Evolutionary conservation across 2,329 filamentous ascomycete species (phyloP).

Genomic region (Xylariaceae sp.): DNA sequence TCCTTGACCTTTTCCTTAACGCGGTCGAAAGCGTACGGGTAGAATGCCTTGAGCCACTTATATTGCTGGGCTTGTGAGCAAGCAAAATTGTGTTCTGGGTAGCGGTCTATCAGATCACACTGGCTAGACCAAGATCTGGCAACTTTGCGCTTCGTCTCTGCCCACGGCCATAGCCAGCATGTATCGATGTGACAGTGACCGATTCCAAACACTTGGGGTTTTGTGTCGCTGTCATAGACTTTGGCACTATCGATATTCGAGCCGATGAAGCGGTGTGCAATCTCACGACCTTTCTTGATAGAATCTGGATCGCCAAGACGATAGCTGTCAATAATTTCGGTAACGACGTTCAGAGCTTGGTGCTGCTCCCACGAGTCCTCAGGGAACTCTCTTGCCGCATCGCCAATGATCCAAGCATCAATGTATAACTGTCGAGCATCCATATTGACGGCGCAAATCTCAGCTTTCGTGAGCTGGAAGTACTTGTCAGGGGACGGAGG

Average conservation of each 20-base stretch:
- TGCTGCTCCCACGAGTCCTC: slow-evolving; percentile 85
- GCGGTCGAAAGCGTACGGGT: slow-evolving; percentile 82
- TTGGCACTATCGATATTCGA: slow-evolving; percentile 74
- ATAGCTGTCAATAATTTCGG: slow-evolving; percentile 86
- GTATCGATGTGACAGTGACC: slow-evolving; percentile 98
- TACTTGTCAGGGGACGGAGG: slow-evolving; percentile 82
- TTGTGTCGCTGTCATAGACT: slow-evolving; percentile 74
- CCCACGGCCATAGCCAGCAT: slow-evolving; percentile 98
- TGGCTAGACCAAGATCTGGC: slow-evolving; percentile 96
- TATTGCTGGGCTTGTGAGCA: slow-evolving; percentile 95
- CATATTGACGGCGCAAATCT: slow-evolving; percentile 85
- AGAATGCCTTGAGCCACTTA: slow-evolving; percentile 91
- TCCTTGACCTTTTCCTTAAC: slow-evolving; percentile 89
- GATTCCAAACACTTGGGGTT: slow-evolving; percentile 79
- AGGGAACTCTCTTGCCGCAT: slow-evolving; percentile 89
- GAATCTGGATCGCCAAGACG: slow-evolving; percentile 75
- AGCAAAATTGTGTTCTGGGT: slow-evolving; percentile 88
- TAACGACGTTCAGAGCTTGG: slow-evolving; percentile 76
- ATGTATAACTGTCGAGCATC: slow-evolving; percentile 79
- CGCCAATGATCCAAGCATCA: slow-evolving; percentile 94
- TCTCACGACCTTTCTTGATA: slow-evolving; percentile 73
- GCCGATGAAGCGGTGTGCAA: slow-evolving; percentile 80
- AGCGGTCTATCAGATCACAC: slow-evolving; percentile 90
- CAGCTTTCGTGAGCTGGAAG: slow-evolving; percentile 71
- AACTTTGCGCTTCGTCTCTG: slow-evolving; percentile 94